Conservation (phyloP, 345 rosid genomes). For the Murraya koenigii region DNA sequence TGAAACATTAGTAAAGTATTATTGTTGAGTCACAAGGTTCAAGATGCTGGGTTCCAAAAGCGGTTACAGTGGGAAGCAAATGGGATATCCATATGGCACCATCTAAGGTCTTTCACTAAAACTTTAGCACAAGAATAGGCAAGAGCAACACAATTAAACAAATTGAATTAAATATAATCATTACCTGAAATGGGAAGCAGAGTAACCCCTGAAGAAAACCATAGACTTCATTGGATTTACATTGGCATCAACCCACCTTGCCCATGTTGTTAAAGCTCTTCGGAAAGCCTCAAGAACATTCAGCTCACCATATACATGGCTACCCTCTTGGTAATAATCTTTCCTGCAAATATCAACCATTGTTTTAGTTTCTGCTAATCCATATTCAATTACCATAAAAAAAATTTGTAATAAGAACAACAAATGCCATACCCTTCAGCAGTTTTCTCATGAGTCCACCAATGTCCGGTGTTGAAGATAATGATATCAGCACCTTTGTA, state of each 20-base stretch:
- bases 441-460: constrained; percentile 99
- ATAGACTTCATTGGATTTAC: constrained; percentile 59
- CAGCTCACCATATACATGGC: constrained; percentile 64
- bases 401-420: not conserved
- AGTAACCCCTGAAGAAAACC: constrained; percentile 91
- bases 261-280: constrained; percentile 89
- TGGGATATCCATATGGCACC: not conserved
- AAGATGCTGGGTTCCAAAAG: not conserved
- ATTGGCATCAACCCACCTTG: constrained; percentile 84
- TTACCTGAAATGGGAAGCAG: constrained; percentile 94
- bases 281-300: constrained; percentile 90
- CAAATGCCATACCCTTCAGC: constrained; percentile 57
- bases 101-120: not conserved
- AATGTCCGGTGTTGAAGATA: constrained; percentile 92
- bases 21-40: not conserved
- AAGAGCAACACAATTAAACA: not conserved
- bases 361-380: not conserved
- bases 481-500: constrained; percentile 76
- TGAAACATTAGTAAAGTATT: not conserved
- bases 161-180: not conserved
- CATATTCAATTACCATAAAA: not conserved
- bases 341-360: constrained; percentile 45
- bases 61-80: not conserved
- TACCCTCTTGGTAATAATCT: constrained; percentile 95
- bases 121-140: not conserved